phyloP scores from a whole-genome alignment of 2,329 filamentous ascomycete genomes.

The Onygenales sp. region DNA sequence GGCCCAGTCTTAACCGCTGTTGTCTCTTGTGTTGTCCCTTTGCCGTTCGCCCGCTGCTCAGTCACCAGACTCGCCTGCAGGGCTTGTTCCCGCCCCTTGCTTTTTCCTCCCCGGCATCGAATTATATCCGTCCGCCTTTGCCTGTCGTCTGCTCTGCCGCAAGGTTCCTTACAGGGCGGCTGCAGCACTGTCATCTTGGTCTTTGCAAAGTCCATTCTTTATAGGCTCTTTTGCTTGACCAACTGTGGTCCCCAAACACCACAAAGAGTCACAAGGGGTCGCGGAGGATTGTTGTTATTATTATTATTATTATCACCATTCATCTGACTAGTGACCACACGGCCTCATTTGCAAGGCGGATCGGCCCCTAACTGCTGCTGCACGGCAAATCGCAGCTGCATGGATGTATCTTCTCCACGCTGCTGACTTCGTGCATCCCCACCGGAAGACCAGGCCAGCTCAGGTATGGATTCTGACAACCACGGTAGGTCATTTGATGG shows the following conservation, averaged over 20 bases:
- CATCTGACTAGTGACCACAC: neutral
- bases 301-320: neutral
- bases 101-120: neutral
- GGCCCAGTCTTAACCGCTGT: neutral
- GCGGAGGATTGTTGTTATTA: too few species aligned
- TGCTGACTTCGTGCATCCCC: neutral
- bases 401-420: neutral
- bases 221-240: neutral
- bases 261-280: too few species aligned
- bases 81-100: neutral
- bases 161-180: neutral
- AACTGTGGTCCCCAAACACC: too few species aligned
- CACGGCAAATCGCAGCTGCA: neutral
- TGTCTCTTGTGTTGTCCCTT: conserved; percentile 9
- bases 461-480: neutral
- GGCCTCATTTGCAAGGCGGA: neutral
- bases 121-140: neutral
- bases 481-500: conserved; percentile 5
- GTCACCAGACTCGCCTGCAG: conserved; percentile 8
- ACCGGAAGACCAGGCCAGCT: neutral
- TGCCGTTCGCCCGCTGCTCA: conserved; percentile 4
- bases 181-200: neutral
- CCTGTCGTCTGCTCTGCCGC: neutral
- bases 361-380: neutral
- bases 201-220: neutral